These are phyloP conservation scores for Tilletia setariae DNA, from an alignment of 1,284 basidiomycete genomes.

Conservation along the genomic window DNA sequence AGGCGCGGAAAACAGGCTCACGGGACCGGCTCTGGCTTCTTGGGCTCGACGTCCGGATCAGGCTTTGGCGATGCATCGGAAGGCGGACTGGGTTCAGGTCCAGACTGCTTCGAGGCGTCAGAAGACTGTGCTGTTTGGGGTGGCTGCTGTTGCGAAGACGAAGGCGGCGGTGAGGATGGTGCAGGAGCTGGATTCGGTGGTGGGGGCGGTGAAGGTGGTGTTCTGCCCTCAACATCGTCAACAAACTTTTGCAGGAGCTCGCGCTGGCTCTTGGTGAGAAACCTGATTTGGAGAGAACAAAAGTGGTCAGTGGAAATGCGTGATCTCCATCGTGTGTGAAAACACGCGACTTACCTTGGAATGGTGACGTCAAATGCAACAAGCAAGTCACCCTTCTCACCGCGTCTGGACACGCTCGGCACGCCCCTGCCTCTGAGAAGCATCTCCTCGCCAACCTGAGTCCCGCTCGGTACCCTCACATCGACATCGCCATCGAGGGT, in stretches of 20 bases:
- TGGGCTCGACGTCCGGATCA: neutral
- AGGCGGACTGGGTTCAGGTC: neutral
- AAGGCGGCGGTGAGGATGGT: neutral
- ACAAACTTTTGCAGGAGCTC: conserved; percentile 84
- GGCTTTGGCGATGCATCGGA: neutral
- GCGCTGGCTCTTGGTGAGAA: conserved; percentile 75
- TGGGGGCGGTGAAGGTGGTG: neutral
- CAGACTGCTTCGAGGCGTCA: neutral
- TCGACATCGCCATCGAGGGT: conserved; percentile 95
- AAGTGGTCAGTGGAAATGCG: neutral
- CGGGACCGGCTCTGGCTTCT: neutral
- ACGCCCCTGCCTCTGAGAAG: conserved; percentile 86
- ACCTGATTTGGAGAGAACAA: conserved; percentile 59
- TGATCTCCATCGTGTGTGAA: neutral
- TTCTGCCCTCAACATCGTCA: conserved; percentile 71
- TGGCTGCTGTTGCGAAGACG: neutral
- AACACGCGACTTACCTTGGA: conserved; percentile 68
- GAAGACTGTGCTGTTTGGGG: neutral
- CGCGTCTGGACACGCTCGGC: conserved; percentile 58
- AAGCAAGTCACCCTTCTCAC: conserved; percentile 80
- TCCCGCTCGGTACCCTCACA: conserved; percentile 85
- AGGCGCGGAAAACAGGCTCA: neutral
- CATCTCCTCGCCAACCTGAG: conserved; percentile 96
- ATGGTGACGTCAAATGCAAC: conserved; percentile 84
- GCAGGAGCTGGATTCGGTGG: neutral